Conservation (phyloP, 371 early-diverging fungal species). For the Mortierella sp. region DNA sequence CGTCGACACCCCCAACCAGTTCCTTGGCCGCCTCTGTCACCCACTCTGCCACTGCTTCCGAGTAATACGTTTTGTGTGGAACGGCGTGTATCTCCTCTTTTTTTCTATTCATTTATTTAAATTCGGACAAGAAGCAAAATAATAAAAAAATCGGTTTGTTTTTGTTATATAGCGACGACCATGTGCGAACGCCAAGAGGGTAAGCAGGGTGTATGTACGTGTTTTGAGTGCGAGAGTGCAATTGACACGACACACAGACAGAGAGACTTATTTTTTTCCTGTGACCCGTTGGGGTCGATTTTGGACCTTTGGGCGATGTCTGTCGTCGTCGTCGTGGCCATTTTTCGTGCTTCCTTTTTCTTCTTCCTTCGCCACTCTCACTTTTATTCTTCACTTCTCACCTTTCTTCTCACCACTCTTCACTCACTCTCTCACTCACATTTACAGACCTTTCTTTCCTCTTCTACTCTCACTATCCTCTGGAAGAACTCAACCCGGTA, state of each 20-base stretch:
- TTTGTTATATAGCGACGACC: background rate
- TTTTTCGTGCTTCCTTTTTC: background rate
- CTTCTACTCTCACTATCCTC: constrained; percentile 1
- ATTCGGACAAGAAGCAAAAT: background rate
- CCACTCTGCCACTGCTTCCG: background rate
- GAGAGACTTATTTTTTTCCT: no score
- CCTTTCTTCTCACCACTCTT: constrained; percentile 9
- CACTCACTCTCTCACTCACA: background rate
- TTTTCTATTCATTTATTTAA: background rate
- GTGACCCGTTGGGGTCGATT: no score
- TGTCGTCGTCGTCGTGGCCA: no score
- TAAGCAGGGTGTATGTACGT: background rate
- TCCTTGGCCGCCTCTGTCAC: background rate
- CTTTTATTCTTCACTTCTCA: background rate
- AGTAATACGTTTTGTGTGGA: background rate
- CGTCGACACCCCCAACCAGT: background rate
- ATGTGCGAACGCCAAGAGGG: background rate
- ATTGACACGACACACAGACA: background rate
- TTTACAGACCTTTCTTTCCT: background rate
- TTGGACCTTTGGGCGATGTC: no score
- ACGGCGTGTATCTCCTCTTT: background rate
- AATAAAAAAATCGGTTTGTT: background rate
- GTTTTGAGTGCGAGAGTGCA: background rate
- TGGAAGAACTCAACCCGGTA: background rate
- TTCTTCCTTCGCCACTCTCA: background rate